Percentiles rank a stretch among this genome's conserved stretches.
phyloP scores from a whole-genome alignment of 495 filamentous ascomycete species.

The Penicillium maclennaniae region DNA sequence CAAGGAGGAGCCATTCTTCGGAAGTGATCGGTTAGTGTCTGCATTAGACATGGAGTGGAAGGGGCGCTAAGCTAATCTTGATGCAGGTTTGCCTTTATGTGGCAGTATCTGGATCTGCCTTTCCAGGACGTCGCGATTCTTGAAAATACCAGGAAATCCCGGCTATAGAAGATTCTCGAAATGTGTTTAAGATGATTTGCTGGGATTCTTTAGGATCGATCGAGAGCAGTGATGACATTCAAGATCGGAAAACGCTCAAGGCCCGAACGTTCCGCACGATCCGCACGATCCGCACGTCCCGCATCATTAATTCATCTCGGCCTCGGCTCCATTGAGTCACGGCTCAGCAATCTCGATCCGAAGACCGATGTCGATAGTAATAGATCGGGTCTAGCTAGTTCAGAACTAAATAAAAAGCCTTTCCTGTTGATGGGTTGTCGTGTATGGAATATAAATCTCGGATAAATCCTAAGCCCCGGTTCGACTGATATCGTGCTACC shows the following conservation, averaged over 20 bases:
- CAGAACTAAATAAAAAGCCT: not conserved
- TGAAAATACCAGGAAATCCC: constrained; percentile 7
- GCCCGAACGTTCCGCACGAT: not conserved
- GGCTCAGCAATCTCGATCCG: constrained; percentile 10
- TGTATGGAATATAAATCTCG: not conserved
- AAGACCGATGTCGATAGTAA: not conserved
- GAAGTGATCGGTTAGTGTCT: constrained; percentile 61
- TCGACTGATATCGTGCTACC: constrained; percentile 8
- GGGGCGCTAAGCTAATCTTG: constrained; percentile 7
- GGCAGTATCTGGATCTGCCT: constrained; percentile 36
- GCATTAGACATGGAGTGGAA: constrained; percentile 5
- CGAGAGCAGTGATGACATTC: no score
- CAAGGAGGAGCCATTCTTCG: constrained; percentile 66
- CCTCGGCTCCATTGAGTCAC: constrained; percentile 17
- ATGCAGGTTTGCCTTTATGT: constrained; percentile 36
- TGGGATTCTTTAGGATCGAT: not conserved
- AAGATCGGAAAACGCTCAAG: not conserved
- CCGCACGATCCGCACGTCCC: not conserved
- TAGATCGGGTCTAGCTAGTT: not conserved
- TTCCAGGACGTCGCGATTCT: constrained; percentile 30
- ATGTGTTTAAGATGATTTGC: not conserved
- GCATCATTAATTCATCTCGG: constrained; percentile 6
- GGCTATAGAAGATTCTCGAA: constrained; percentile 4
- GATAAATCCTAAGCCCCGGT: constrained; percentile 18
- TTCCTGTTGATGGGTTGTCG: not conserved